phyloP scores from a whole-genome alignment of 2,329 filamentous ascomycete genomes.

The Fusarium chlamydosporum region DNA sequence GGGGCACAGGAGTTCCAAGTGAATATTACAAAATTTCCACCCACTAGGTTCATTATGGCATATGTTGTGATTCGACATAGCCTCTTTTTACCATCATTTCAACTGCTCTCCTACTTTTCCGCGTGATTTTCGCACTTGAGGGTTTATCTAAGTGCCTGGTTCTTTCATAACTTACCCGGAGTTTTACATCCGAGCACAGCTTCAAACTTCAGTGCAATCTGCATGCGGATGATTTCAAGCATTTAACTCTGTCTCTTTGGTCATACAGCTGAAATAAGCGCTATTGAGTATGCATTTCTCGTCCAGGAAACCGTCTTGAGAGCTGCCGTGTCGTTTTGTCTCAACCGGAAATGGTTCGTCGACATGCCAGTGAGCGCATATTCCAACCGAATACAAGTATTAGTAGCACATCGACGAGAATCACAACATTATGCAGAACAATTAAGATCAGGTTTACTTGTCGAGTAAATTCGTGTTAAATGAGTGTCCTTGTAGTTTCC shows the following conservation, averaged over 20 bases:
- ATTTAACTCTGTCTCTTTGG: background rate
- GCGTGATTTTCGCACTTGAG: background rate
- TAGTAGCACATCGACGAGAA: background rate
- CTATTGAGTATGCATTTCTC: background rate
- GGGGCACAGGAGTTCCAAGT: background rate
- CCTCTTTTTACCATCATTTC: too few species aligned
- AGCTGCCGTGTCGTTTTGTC: background rate
- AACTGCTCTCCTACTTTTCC: too few species aligned
- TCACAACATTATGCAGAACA: background rate
- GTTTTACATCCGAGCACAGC: background rate
- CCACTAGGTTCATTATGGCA: too few species aligned
- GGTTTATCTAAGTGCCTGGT: background rate
- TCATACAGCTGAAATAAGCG: background rate
- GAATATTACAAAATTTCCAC: background rate
- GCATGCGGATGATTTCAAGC: background rate
- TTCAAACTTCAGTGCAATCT: background rate
- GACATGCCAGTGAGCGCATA: background rate
- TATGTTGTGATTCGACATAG: background rate
- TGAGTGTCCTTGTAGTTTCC: constrained; percentile 25
- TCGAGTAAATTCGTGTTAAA: constrained; percentile 14
- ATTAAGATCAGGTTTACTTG: constrained; percentile 14
- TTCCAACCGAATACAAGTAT: constrained; percentile 4
- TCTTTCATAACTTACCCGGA: background rate
- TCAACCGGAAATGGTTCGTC: constrained; percentile 9
- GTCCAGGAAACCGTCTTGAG: background rate